Evolutionary conservation across 192 early-diverging fungal genomes (phyloP).

Genomic region (Entomortierella beljakovae): DNA sequence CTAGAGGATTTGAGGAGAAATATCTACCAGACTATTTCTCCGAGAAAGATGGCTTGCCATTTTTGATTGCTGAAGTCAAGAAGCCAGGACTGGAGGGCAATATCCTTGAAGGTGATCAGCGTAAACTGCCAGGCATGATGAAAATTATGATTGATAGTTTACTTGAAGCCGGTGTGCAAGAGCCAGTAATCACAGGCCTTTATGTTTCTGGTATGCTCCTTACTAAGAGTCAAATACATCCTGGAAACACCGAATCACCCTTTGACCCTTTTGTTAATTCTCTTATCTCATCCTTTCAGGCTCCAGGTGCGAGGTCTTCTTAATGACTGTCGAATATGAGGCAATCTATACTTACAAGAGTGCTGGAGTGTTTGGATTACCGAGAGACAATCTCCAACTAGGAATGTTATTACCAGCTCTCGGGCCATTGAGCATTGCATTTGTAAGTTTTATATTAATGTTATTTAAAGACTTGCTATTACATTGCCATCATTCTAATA

Average conservation of each 20-base stretch:
- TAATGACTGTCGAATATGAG: background rate
- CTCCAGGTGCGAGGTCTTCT: background rate
- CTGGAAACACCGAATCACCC: too few relatives aligned
- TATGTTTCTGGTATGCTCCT: too few relatives aligned
- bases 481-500: background rate
- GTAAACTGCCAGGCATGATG: too few relatives aligned
- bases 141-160: too few relatives aligned
- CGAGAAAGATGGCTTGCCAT: background rate
- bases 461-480: background rate
- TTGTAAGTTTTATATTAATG: background rate
- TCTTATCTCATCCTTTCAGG: too few relatives aligned
- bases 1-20: background rate
- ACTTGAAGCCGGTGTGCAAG: too few relatives aligned
- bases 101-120: too few relatives aligned
- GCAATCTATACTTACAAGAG: background rate
- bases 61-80: background rate
- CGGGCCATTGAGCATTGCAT: background rate
- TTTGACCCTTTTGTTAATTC: background rate
- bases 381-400: slow-evolving; percentile 13
- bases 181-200: too few relatives aligned
- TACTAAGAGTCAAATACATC: too few relatives aligned
- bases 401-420: background rate
- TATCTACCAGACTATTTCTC: slow-evolving; percentile 2
- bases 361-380: slow-evolving; percentile 5
- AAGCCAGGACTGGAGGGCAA: too few relatives aligned